phyloP scores from a whole-genome alignment of 805 yeast species.

The Kuraishia ogatae region DNA sequence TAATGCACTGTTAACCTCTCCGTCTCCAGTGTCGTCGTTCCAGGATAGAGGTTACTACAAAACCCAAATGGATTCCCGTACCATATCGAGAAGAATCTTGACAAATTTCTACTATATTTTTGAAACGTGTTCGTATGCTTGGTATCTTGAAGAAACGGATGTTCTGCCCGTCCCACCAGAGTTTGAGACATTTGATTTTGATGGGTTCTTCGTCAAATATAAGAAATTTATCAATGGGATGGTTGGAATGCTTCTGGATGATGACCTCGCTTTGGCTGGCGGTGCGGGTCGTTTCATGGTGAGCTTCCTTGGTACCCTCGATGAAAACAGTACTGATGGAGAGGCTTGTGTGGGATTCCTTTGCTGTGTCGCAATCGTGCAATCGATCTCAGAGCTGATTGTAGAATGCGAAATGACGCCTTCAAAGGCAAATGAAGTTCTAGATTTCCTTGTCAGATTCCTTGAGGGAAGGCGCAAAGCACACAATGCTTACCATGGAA shows the following conservation, averaged over 20 bases:
- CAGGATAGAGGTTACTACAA: background rate
- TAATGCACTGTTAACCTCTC: background rate
- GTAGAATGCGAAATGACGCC: background rate
- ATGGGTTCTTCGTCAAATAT: background rate
- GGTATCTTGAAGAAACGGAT: background rate
- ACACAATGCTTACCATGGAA: constrained; percentile 1
- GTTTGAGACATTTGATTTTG: constrained; percentile 3
- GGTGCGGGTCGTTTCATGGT: constrained; percentile 27
- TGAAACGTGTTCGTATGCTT: background rate
- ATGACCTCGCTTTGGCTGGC: constrained; percentile 23
- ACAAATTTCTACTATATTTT: constrained; percentile 4
- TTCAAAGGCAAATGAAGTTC: constrained; percentile 18
- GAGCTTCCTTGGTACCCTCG: constrained; percentile 20
- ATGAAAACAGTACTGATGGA: constrained; percentile 19
- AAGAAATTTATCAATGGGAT: constrained; percentile 20
- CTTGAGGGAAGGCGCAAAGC: constrained; percentile 24
- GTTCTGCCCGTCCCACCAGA: constrained; percentile 2
- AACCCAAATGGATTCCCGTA: background rate
- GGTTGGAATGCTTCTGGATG: constrained; percentile 27
- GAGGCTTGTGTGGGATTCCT: constrained; percentile 26
- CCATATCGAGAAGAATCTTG: background rate
- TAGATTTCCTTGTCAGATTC: constrained; percentile 30
- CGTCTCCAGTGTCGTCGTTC: background rate
- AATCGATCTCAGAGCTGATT: constrained; percentile 23
- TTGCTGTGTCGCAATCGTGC: constrained; percentile 29